A percentile compares a stretch with the other conserved stretches of the same genome.
phyloP scores from a whole-genome alignment of 1,284 basidiomycete species.

The Moesziomyces antarcticus region DNA sequence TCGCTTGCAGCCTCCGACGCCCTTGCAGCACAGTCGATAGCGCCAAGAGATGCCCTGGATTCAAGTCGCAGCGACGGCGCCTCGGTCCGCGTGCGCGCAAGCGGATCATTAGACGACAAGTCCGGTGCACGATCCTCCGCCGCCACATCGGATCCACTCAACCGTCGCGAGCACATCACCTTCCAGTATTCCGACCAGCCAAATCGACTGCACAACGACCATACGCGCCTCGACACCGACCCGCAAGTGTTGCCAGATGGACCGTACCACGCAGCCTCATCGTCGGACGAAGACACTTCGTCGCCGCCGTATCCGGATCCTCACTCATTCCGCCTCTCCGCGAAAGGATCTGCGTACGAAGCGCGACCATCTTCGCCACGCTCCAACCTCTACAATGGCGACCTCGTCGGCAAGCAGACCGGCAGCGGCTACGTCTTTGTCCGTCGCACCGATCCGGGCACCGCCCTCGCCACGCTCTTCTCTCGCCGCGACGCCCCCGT shows the following conservation, averaged over 20 bases:
- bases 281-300: background rate
- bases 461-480: conserved; percentile 32
- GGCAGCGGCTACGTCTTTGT: conserved; percentile 43
- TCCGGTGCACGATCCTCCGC: too few relatives aligned
- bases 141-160: conserved; percentile 11
- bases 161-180: conserved; percentile 32
- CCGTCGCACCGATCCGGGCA: conserved; percentile 19
- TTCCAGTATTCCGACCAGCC: conserved; percentile 29
- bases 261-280: too few relatives aligned
- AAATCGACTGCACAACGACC: too few relatives aligned
- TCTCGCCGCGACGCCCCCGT: conserved; percentile 29
- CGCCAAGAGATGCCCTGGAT: too few relatives aligned
- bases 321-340: background rate
- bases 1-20: background rate
- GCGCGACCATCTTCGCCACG: background rate
- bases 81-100: too few relatives aligned
- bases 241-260: too few relatives aligned
- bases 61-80: too few relatives aligned
- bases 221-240: too few relatives aligned
- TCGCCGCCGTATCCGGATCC: background rate
- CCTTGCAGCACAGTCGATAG: too few relatives aligned
- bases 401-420: conserved; percentile 40
- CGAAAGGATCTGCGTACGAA: conserved; percentile 1
- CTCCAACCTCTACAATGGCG: conserved; percentile 14
- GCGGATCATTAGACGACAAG: too few relatives aligned